Conservation (phyloP, 495 filamentous ascomycete genomes). For the Xylaria cubensis region DNA sequence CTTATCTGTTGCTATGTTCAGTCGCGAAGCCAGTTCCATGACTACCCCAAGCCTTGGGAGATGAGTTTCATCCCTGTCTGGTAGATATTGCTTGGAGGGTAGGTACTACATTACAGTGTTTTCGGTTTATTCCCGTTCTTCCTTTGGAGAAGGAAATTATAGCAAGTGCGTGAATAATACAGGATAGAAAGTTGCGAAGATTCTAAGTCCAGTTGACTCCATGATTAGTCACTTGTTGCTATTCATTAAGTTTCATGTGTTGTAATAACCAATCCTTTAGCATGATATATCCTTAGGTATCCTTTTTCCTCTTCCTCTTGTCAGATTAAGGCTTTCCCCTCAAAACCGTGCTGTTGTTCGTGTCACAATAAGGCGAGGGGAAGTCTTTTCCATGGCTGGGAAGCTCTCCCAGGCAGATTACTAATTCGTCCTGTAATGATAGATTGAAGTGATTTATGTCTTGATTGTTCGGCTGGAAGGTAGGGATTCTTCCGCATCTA, state of each 20-base stretch:
- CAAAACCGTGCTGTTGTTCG: neutral
- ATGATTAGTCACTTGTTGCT: neutral
- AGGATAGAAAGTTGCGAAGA: neutral
- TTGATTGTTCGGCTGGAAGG: neutral
- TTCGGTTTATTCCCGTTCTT: neutral
- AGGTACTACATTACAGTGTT: neutral
- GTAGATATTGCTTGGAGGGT: neutral
- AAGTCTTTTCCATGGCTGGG: neutral
- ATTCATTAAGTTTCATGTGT: neutral
- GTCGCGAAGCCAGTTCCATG: neutral
- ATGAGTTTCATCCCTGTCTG: neutral
- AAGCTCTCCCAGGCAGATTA: neutral
- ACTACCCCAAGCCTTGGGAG: neutral
- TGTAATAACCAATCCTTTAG: neutral
- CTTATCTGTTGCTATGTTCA: neutral
- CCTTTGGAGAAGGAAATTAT: neutral
- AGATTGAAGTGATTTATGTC: neutral
- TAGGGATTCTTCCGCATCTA: neutral
- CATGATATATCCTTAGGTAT: neutral
- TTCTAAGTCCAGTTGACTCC: neutral
- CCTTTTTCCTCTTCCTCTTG: neutral
- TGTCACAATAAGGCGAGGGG: neutral
- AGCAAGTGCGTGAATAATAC: neutral
- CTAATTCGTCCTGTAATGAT: neutral
- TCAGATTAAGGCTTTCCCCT: neutral